Conservation (phyloP, 1,284 basidiomycete genomes). For the Ceratobasidium papillatum region DNA sequence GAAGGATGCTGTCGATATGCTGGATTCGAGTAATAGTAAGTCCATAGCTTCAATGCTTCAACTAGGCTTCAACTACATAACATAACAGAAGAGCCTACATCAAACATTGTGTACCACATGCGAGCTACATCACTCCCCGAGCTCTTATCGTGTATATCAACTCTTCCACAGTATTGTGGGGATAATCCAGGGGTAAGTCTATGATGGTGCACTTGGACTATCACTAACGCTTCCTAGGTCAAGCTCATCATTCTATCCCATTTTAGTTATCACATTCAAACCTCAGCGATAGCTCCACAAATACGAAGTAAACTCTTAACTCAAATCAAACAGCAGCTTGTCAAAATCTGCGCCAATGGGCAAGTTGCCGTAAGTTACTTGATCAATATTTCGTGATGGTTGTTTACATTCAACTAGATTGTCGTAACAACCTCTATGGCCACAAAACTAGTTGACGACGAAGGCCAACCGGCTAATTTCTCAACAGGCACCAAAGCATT, state of each 20-base stretch:
- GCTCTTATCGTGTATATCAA: slow-evolving; percentile 30
- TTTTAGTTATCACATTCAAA: slow-evolving; percentile 32
- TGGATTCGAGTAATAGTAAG: not conserved
- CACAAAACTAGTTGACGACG: slow-evolving; percentile 23
- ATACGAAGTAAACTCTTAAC: slow-evolving; percentile 11
- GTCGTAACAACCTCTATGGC: slow-evolving; percentile 37
- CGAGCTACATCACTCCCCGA: slow-evolving; percentile 19
- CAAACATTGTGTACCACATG: slow-evolving; percentile 2
- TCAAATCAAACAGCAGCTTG: slow-evolving; percentile 30
- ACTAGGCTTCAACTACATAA: not conserved
- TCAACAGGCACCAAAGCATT: slow-evolving; percentile 38
- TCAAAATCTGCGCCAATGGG: slow-evolving; percentile 15
- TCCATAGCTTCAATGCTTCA: not conserved
- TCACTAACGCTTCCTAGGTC: slow-evolving; percentile 1
- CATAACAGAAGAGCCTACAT: not conserved
- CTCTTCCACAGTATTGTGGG: slow-evolving; percentile 25
- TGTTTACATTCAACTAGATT: not conserved
- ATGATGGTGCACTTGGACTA: not conserved
- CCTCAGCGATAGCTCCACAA: slow-evolving; percentile 11
- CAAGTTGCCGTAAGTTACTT: slow-evolving; percentile 28
- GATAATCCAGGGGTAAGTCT: slow-evolving; percentile 31
- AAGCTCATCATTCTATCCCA: slow-evolving; percentile 31
- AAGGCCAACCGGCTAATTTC: slow-evolving; percentile 37
- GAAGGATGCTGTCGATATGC: not conserved
- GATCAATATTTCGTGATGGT: not conserved